phyloP scores from a whole-genome alignment of 2,329 filamentous ascomycete genomes.

The Sclerotinia subarctica region DNA sequence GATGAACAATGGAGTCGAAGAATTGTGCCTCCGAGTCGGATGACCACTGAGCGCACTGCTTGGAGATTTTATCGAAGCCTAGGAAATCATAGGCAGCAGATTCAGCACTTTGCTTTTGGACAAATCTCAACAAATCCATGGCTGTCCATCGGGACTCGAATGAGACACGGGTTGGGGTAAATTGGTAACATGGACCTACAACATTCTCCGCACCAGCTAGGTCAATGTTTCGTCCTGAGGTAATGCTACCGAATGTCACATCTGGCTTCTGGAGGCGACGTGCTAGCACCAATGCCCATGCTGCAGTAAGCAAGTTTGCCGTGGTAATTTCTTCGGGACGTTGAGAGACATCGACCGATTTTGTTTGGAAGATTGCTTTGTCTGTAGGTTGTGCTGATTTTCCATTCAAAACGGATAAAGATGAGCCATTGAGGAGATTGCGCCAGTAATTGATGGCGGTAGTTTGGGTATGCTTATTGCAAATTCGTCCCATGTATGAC shows the following conservation, averaged over 20 bases:
- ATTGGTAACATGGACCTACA: slow-evolving; percentile 47
- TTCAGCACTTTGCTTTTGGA: slow-evolving; percentile 39
- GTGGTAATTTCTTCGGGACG: slow-evolving; percentile 41
- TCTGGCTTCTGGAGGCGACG: slow-evolving; percentile 26
- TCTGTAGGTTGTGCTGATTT: slow-evolving; percentile 23
- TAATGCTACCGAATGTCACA: slow-evolving; percentile 38
- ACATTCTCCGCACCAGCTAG: slow-evolving; percentile 41
- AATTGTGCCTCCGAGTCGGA: slow-evolving; percentile 26
- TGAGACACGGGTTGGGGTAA: slow-evolving; percentile 44
- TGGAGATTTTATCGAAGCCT: slow-evolving; percentile 39
- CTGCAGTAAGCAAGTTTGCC: slow-evolving; percentile 44
- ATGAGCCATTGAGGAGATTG: slow-evolving; percentile 42
- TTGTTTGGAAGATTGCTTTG: slow-evolving; percentile 39
- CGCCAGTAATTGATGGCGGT: slow-evolving; percentile 44
- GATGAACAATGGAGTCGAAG: slow-evolving; percentile 42
- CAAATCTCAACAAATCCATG: slow-evolving; percentile 36
- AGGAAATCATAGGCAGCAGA: slow-evolving; percentile 39
- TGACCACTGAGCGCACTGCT: slow-evolving; percentile 40
- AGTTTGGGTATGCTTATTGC: slow-evolving; percentile 33
- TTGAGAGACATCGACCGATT: slow-evolving; percentile 28
- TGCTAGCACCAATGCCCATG: slow-evolving; percentile 45
- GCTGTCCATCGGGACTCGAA: slow-evolving; percentile 40
- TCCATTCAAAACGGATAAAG: slow-evolving; percentile 22
- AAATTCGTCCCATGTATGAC: slow-evolving; percentile 38
- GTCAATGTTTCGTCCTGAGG: slow-evolving; percentile 44